Percentiles rank a stretch among this genome's conserved stretches.
These are phyloP conservation scores for Solanum gracilifrons DNA, from an alignment of 257 asterid species.

Conservation along the genomic window DNA sequence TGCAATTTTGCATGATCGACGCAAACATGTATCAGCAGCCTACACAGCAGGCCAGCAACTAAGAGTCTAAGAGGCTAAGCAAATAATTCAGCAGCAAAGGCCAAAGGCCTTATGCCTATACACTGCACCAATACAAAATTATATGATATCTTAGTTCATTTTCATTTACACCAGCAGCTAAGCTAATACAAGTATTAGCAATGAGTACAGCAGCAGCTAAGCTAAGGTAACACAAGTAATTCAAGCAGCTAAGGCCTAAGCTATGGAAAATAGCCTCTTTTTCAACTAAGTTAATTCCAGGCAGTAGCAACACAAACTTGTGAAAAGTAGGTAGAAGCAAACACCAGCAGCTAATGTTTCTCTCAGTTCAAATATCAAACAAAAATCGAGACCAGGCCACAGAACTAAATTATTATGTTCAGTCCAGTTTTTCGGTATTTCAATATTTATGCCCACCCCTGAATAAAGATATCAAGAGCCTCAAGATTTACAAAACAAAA, in stretches of 20 bases:
- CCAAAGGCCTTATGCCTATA: neutral
- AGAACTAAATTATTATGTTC: neutral
- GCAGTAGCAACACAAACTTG: neutral
- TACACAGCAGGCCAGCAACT: neutral
- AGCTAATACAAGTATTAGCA: neutral
- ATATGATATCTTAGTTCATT: neutral
- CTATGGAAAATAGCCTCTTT: neutral
- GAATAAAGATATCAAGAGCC: neutral
- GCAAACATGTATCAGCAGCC: neutral
- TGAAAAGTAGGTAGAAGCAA: neutral
- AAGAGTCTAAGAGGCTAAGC: neutral
- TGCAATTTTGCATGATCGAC: neutral
- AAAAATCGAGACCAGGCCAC: neutral
- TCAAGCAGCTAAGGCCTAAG: neutral
- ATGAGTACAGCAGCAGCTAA: neutral
- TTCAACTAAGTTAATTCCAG: neutral
- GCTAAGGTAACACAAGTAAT: neutral
- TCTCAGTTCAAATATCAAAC: neutral
- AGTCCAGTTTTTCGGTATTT: neutral
- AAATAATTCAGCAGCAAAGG: neutral
- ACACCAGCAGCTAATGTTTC: neutral
- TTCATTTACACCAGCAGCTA: neutral
- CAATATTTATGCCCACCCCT: neutral
- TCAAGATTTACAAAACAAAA: neutral
- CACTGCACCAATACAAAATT: neutral